phyloP scores from a whole-genome alignment of 768 basidiomycete genomes.

The Leucosporidium yakuticum region DNA sequence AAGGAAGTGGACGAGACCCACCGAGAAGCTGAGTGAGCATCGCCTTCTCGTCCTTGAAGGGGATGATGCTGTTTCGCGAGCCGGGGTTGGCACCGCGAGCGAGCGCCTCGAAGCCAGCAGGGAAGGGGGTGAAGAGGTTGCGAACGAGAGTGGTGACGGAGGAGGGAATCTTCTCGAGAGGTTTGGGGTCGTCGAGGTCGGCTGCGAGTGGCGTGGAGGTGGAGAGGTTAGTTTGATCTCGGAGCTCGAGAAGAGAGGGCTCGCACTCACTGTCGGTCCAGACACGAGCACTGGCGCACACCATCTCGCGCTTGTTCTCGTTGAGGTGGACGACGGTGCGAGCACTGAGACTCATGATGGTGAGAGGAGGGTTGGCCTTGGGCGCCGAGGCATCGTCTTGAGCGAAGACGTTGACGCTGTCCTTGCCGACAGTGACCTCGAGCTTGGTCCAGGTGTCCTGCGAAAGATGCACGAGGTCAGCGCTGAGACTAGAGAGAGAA shows the following conservation, averaged over 20 bases:
- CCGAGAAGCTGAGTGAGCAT: constrained; percentile 76
- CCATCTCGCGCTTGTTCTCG: constrained; percentile 88
- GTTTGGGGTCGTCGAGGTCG: constrained; percentile 82
- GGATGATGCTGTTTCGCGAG: constrained; percentile 48
- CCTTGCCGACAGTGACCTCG: constrained; percentile 73
- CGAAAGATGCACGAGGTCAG: not conserved
- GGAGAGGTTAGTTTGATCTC: not conserved
- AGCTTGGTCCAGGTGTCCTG: constrained; percentile 97
- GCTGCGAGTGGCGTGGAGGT: constrained; percentile 48
- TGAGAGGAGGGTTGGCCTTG: constrained; percentile 78
- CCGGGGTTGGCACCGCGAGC: constrained; percentile 45
- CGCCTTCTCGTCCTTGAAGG: constrained; percentile 74
- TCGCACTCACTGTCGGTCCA: constrained; percentile 62
- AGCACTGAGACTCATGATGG: constrained; percentile 78
- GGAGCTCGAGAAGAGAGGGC: not conserved
- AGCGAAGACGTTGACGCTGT: constrained; percentile 75
- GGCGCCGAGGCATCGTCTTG: constrained; percentile 65
- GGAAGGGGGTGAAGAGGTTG: constrained; percentile 73
- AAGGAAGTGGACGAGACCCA: constrained; percentile 41
- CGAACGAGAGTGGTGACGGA: constrained; percentile 81
- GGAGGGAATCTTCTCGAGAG: constrained; percentile 77
- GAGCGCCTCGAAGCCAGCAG: constrained; percentile 40
- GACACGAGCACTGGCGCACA: constrained; percentile 73
- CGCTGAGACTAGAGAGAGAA: too few relatives aligned
- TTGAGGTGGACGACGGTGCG: constrained; percentile 90